Conservation (phyloP, 2,329 filamentous ascomycete species). For the Xylariaceae sp. region DNA sequence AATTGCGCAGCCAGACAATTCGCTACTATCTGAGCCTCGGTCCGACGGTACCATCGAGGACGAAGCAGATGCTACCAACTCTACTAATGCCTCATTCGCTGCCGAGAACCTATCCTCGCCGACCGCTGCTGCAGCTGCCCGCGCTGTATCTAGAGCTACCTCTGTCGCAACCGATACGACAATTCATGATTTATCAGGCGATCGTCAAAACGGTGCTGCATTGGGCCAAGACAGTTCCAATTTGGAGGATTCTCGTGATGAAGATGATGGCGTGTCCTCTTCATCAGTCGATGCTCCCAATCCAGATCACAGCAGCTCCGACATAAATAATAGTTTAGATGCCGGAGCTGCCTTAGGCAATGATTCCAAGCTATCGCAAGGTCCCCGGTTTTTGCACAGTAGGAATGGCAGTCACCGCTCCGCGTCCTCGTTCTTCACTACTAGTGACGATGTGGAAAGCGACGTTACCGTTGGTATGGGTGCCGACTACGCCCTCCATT, state of each 20-base stretch:
- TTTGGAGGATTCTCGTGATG: constrained; percentile 33
- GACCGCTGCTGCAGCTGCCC: constrained; percentile 49
- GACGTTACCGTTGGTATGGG: constrained; percentile 64
- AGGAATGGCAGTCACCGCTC: constrained; percentile 54
- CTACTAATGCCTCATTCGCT: constrained; percentile 42
- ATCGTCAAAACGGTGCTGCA: constrained; percentile 19
- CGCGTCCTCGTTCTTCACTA: constrained; percentile 55
- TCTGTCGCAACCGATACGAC: constrained; percentile 39
- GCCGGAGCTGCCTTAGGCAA: constrained; percentile 44
- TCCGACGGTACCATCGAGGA: constrained; percentile 4
- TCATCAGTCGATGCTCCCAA: constrained; percentile 25
- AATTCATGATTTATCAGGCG: constrained; percentile 15
- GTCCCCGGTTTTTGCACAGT: constrained; percentile 55
- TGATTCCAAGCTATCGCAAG: constrained; percentile 41
- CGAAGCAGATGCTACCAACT: constrained; percentile 5
- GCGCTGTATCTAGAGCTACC: constrained; percentile 43
- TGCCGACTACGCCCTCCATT: constrained; percentile 76
- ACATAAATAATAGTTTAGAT: constrained; percentile 36
- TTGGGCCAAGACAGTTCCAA: constrained; percentile 25
- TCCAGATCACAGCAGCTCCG: constrained; percentile 33
- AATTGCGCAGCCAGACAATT: constrained; percentile 1
- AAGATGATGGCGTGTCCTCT: constrained; percentile 31
- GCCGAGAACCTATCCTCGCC: constrained; percentile 54
- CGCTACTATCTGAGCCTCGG: constrained; percentile 4
- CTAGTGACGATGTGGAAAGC: constrained; percentile 61